Evolutionary conservation across 352 stramenopile species (phyloP).

Genomic region (Globisporangium canariense): DNA sequence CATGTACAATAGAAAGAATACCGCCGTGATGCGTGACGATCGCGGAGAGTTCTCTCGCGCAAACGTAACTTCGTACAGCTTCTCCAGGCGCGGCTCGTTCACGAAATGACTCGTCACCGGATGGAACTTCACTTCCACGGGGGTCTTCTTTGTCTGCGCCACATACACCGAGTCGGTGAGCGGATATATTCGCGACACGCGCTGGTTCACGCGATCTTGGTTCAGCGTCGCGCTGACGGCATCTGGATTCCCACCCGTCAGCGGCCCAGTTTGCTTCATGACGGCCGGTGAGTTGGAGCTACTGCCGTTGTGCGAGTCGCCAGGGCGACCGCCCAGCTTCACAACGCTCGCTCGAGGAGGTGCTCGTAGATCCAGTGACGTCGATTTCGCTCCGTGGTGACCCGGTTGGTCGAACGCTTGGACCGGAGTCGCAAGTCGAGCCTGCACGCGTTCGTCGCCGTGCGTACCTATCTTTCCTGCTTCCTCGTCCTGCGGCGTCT

Average conservation of each 20-base stretch:
- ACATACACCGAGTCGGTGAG: constrained; percentile 70
- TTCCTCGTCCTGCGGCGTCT: constrained; percentile 17
- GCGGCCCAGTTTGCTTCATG: background rate
- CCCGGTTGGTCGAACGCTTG: constrained; percentile 9
- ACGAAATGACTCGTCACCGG: constrained; percentile 67
- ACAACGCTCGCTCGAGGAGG: constrained; percentile 1
- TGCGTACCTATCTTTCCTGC: constrained; percentile 28
- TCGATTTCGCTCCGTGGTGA: background rate
- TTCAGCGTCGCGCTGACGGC: constrained; percentile 34
- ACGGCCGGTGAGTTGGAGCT: background rate
- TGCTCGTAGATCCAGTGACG: constrained; percentile 1
- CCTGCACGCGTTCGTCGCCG: constrained; percentile 31
- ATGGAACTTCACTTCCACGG: constrained; percentile 78
- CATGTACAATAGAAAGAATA: constrained; percentile 74
- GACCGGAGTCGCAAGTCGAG: constrained; percentile 14
- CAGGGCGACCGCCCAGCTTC: constrained; percentile 4
- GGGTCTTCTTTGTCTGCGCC: constrained; percentile 67
- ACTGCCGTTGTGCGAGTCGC: constrained; percentile 3
- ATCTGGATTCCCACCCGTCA: constrained; percentile 5
- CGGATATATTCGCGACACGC: constrained; percentile 70
- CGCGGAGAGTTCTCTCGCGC: constrained; percentile 72
- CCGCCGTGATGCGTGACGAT: constrained; percentile 50
- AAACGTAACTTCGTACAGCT: constrained; percentile 80
- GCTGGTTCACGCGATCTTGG: constrained; percentile 62
- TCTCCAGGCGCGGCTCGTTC: constrained; percentile 67